Base-by-base conservation (phyloP, 2,329 filamentous ascomycete genomes). In the Aureobasidium sp. region DNA sequence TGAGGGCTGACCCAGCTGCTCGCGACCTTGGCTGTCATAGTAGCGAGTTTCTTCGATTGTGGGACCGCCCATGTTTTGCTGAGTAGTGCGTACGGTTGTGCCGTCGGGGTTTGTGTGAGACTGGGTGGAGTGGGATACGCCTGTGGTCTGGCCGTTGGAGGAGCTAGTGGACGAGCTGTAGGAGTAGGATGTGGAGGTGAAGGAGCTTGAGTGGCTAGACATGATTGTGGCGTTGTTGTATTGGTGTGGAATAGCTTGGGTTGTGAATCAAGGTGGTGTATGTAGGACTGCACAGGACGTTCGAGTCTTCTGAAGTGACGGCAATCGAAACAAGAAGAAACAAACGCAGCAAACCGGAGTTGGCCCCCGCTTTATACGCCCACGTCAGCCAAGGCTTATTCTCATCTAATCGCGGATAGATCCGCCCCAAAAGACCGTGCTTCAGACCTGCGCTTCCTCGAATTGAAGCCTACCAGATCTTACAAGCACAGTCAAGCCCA, bases 1-100 rank as follows among this genome's bases (percentile, higher is more conserved):
- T 6, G 60, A 41, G 20, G 65, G 64, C 24, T 56, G 63, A 12
- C n/a, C 61, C 26, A 70, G 57, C 29, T 71, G 47, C 64, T 71
- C 66, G 17, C 68, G 69, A 20, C 72, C 72, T 43, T 68, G 61
- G 1, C 65, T 32, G 61, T 74, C 72, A 57, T 67, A 74, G 51
- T 67, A 68, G 17, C 66, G 64, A 15, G 66, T 69, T 48, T 72
- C 67, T 46, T 69, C 53, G 9, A 71, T 53, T 1, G 64, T 63
- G 2, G 70, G 69, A 55, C 72, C 66, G 24, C 72, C 71, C 7
- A 71, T 32, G 47, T 68, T 70, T 50, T 74, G 72, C 0, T 63
- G 66, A 15, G 70, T 65, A 7, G 69, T 67, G 29, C 64, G 66
- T 9, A 71, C 66, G 3, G 67, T 70, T 15, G 68, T 70, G 36